A percentile compares a stretch with the other conserved stretches of the same genome.
Conservation (phyloP, 2,329 filamentous ascomycete species). For the Xylariomycetidae sp. region DNA sequence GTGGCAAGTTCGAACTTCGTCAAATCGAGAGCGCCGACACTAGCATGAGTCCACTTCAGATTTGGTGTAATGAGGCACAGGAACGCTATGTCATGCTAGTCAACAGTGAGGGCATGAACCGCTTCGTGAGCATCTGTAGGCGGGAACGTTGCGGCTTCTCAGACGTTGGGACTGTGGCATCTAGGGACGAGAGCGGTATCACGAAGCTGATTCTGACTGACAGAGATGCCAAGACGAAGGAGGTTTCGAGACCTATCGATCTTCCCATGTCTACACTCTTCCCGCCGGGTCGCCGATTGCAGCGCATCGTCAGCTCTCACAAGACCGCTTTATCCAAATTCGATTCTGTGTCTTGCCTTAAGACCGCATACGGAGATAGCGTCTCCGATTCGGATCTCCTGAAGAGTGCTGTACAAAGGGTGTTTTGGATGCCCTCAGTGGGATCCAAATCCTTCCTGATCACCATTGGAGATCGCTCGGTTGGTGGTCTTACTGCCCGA, state of each 20-base stretch:
- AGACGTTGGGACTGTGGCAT: slow-evolving; percentile 74
- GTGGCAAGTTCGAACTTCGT: slow-evolving; percentile 89
- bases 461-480: slow-evolving; percentile 89
- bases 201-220: slow-evolving; percentile 65
- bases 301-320: slow-evolving; percentile 20
- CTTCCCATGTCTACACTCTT: slow-evolving; percentile 26
- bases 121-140: slow-evolving; percentile 62
- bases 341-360: slow-evolving; percentile 61
- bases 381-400: slow-evolving; percentile 53
- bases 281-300: slow-evolving; percentile 22
- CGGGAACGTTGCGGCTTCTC: slow-evolving; percentile 90
- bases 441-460: slow-evolving; percentile 98
- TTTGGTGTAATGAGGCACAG: slow-evolving; percentile 94
- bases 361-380: slow-evolving; percentile 72
- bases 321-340: slow-evolving; percentile 42
- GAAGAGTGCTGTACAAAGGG: slow-evolving; percentile 68
- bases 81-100: slow-evolving; percentile 93
- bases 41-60: slow-evolving; percentile 91
- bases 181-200: slow-evolving; percentile 56
- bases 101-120: slow-evolving; percentile 73
- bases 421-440: slow-evolving; percentile 81
- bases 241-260: slow-evolving; percentile 22
- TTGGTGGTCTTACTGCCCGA: slow-evolving; percentile 80
- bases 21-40: slow-evolving; percentile 87
- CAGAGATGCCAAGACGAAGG: slow-evolving; percentile 19